Base-by-base conservation (phyloP, 192 early-diverging fungal species). In the Coemansia sp. region DNA sequence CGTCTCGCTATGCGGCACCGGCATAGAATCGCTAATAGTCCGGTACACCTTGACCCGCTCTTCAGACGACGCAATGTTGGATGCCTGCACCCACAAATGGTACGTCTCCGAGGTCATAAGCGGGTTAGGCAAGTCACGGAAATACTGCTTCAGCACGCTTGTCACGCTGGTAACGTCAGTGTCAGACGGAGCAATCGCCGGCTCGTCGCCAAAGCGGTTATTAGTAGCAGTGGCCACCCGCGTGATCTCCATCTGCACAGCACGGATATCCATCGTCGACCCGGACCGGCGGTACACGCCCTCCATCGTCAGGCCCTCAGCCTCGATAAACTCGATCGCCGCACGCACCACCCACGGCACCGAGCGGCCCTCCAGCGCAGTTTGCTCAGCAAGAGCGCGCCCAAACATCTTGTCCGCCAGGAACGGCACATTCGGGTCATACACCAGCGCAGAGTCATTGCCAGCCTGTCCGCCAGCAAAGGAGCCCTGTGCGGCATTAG, bases 241-340 rank as follows among this genome's bases (percentile, higher is more conserved):
- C 57, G 89, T 78, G 53, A 92, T 90, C n/a, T 90, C 86, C 13
- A 87, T 72, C 43, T 90, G 88, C 36, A 95, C 82, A 20, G 85
- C 79, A 58, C 88, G 78, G 66, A 91, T 88, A 50, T 93, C 90
- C 36, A 87, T 87, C 18, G 90, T 89, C 64, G 91, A 89, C 5
- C 91, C 93, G 0, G 90, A 91, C 62, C 91, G 89, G 38, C 93
- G 92, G 70, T 95, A 95, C 20, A 95, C 91, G 27, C 93, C 93
- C 76, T 95, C 87, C 79, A 85, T 82, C 13, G 86, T 69, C 86
- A 92, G 64, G 74, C 92, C 91, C 89, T 87, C 53, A 75, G 70
- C 62, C 69, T 87, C 93, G 13, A 94, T 91, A 22, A 90, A 91
- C 29, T 74, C 73, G 34, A 94, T 84, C 47, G 90, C 91, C 55